Percentiles rank a stretch among this genome's conserved stretches.
Conservation (phyloP, 345 rosid genomes). For the Capsella bursapastoris region DNA sequence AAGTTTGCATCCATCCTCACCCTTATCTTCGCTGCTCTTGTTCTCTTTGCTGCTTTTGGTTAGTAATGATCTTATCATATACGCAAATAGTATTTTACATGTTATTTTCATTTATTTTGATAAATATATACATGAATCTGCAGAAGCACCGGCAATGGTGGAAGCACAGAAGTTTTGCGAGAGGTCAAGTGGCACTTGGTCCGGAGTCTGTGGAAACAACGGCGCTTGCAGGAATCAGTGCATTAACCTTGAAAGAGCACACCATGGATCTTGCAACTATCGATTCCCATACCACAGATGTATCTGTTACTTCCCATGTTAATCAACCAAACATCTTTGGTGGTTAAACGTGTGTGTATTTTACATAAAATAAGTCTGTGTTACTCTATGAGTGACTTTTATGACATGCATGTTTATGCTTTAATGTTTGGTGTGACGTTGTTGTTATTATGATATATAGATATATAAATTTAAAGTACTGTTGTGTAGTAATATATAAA, state of each 20-base stretch:
- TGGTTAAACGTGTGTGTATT: background rate
- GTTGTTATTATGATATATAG: no score
- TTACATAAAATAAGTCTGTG: slow-evolving; percentile 3
- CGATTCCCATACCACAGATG: background rate
- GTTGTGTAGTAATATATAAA: no score
- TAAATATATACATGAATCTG: background rate
- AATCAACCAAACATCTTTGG: background rate
- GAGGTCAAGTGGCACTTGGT: slow-evolving; percentile 1
- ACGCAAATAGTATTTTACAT: background rate
- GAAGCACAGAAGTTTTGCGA: background rate
- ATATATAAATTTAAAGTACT: no score
- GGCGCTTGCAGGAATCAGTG: background rate
- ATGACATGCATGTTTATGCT: background rate
- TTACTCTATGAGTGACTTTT: background rate
- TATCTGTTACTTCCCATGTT: slow-evolving; percentile 8
- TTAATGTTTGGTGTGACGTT: no score
- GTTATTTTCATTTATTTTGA: background rate
- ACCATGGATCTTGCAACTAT: slow-evolving; percentile 10
- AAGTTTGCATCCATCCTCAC: no score
- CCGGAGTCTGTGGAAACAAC: background rate
- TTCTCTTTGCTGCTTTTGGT: no score
- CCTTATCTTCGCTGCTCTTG: no score
- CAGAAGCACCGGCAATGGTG: slow-evolving; percentile 1
- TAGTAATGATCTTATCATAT: no score
- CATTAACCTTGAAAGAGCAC: slow-evolving; percentile 43